Evolutionary conservation across 768 basidiomycete genomes (phyloP), one percentile per base, ranked within the genome.

Genomic region (Mycena chlorophos): DNA sequence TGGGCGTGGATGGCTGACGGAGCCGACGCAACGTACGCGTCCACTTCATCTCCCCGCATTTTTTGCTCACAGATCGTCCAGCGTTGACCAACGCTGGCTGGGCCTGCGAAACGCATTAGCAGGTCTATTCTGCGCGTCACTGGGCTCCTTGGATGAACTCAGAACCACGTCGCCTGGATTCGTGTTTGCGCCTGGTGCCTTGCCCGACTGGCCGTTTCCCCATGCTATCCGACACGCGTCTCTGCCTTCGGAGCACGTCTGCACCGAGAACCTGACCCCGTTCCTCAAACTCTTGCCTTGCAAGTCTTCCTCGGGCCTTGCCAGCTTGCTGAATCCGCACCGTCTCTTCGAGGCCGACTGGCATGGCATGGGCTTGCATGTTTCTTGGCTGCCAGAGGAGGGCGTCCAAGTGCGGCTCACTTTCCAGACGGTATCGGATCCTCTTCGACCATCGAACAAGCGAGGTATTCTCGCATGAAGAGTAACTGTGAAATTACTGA

Each of bases 261-360:
- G 96, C 67, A 98, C 96, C 4, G 97, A 98, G 68, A 98, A 98
- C 65, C 75, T 98, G 8, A 98, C 96, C 0, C 96, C 97, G 0
- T 97, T 98, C 73, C 79, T 98, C 55, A 94, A 96, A 67, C 84
- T 98, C 10, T 75, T 98, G 1, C 97, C 97, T 0, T 98, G 96
- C 77, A 92, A 97, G 66, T 85, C 90, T 4, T 74, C 80, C 19
- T 92, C 94, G 0, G 95, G 97, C 13, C 78, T 98, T 20, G 90
- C 93, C 0, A 76, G 72, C 16, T 78, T 98, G 22, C 75, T 98
- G 40, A 91, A 94, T 65, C 89, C 93, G 0, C 91, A 96, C 62
- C 80, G 78, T 3, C 71, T 96, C 3, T 94, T 98, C 63, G 91
- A 93, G 61, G 89, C 91, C 3, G 87, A 93, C 63, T 97, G 92